Base-by-base conservation (phyloP, 2,329 filamentous ascomycete species). In the Sporothrix mexicana region DNA sequence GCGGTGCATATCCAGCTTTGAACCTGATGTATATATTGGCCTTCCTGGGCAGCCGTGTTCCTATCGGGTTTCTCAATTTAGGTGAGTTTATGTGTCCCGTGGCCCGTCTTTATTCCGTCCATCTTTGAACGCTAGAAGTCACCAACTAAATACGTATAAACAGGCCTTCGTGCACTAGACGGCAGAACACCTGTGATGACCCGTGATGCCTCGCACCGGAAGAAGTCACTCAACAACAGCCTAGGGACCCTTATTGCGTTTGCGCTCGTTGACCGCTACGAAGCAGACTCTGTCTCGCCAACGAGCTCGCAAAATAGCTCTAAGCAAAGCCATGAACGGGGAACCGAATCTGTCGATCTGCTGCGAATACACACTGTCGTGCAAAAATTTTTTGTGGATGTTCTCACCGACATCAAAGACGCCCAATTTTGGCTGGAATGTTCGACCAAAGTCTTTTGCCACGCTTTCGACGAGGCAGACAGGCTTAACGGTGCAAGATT, bases 21-120 rank as follows among this genome's bases (percentile, higher is more conserved):
- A 92, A 91, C 76, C 79, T 93, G 49, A 88, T 93, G 75, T 88
- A 87, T 25, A 80, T 93, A 13, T 80, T 93, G 15, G 88, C 87
- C 1, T 92, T 92, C 77, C 89, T 91, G 71, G 88, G 88, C 55
- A 88, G 89, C 72, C 85, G 89, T 72, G 84, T 92, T 5, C 91
- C 91, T 0, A 88, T 92, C 25, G 90, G 90, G 72, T 87, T 93
- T 83, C 81, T 93, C 13, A 82, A 82, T 43, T 81, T 91, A 17
- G 90, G 90, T 79, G 79, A 76, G 81, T 57, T 43, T 25, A 13
- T 25, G 4, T 20, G 5, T 30, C 13, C 10, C 7, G 30, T 36
- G 30, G 30, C 30, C 5, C 7, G 7, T 36, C 5, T 36, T 36
- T 36, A 36, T 8, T 69, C 6, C 8, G 2, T 49, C 6, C n/a